phyloP scores from a whole-genome alignment of 2,329 filamentous ascomycete species.

The Cladobotryum mycophilum region DNA sequence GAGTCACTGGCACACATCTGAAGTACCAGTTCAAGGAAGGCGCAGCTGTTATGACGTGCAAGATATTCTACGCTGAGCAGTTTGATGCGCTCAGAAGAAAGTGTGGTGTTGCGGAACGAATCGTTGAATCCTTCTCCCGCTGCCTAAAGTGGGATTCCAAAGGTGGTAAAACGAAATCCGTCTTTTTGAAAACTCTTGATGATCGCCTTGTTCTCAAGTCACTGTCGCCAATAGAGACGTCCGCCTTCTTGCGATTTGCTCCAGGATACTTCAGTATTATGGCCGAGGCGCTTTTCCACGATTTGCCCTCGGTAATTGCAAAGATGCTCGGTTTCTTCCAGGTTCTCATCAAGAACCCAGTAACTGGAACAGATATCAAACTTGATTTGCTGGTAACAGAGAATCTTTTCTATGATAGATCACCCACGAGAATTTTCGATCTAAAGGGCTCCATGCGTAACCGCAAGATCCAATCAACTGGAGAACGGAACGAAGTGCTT shows the following conservation, averaged over 20 bases:
- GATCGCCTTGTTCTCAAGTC: conserved; percentile 91
- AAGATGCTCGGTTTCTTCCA: conserved; percentile 99
- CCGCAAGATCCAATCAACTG: conserved; percentile 91
- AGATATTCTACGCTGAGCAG: conserved; percentile 97
- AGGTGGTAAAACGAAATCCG: conserved; percentile 93
- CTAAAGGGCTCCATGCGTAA: conserved; percentile 98
- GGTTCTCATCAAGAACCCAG: conserved; percentile 91
- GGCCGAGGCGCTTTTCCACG: conserved; percentile 91
- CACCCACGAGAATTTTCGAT: conserved; percentile 85
- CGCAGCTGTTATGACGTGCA: conserved; percentile 91
- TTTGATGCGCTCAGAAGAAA: conserved; percentile 92
- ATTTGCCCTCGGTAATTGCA: conserved; percentile 90
- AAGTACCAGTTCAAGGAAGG: conserved; percentile 95
- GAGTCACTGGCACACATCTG: conserved; percentile 82
- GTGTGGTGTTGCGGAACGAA: conserved; percentile 87
- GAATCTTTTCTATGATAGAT: conserved; percentile 94
- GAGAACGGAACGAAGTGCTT: conserved; percentile 91
- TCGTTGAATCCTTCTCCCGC: conserved; percentile 88
- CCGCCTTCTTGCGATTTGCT: conserved; percentile 90
- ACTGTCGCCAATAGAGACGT: conserved; percentile 82
- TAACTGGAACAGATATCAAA: conserved; percentile 87
- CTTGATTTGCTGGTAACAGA: conserved; percentile 94
- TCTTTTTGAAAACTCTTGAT: conserved; percentile 94
- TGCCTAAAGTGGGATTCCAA: conserved; percentile 98
- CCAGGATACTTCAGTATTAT: conserved; percentile 97